Conservation (phyloP, 108 stramenopile species). For the Cyclotella kingstonii region DNA sequence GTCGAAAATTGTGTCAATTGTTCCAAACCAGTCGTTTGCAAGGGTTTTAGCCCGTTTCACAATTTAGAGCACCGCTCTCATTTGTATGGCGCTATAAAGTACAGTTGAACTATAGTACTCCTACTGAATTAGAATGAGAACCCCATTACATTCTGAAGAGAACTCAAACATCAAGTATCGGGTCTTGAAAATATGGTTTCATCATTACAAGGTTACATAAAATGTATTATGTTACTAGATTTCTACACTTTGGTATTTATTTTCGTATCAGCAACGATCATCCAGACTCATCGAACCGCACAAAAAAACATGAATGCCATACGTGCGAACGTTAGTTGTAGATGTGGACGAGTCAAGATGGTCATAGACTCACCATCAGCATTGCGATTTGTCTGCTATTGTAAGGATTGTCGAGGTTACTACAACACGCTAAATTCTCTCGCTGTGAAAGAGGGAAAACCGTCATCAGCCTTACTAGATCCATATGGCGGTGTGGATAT, state of each 20-base stretch:
- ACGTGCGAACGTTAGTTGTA: conserved; percentile 28
- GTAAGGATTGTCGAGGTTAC: conserved; percentile 50
- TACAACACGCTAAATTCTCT: conserved; percentile 38
- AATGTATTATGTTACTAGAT: background rate
- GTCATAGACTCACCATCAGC: conserved; percentile 39
- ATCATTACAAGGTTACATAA: too few species aligned
- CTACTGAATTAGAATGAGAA: background rate
- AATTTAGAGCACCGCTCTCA: too few species aligned
- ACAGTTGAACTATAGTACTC: too few species aligned
- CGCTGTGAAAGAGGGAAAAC: conserved; percentile 5
- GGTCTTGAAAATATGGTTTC: background rate
- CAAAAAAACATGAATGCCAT: conserved; percentile 15
- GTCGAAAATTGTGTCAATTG: background rate
- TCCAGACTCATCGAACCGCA: background rate
- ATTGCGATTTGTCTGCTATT: conserved; percentile 50
- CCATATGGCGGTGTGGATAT: conserved; percentile 44
- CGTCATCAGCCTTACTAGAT: conserved; percentile 9
- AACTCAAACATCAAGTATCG: background rate
- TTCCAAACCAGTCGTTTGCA: too few species aligned
- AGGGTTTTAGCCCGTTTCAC: too few species aligned
- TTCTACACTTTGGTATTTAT: background rate
- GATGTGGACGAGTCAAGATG: conserved; percentile 39
- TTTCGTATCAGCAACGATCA: background rate
- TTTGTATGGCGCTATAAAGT: too few species aligned
- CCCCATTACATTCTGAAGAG: background rate